Evolutionary conservation across 805 yeast species (phyloP), one percentile per base, ranked within the genome.

Genomic region (Lipomyces spencermartinsiae): DNA sequence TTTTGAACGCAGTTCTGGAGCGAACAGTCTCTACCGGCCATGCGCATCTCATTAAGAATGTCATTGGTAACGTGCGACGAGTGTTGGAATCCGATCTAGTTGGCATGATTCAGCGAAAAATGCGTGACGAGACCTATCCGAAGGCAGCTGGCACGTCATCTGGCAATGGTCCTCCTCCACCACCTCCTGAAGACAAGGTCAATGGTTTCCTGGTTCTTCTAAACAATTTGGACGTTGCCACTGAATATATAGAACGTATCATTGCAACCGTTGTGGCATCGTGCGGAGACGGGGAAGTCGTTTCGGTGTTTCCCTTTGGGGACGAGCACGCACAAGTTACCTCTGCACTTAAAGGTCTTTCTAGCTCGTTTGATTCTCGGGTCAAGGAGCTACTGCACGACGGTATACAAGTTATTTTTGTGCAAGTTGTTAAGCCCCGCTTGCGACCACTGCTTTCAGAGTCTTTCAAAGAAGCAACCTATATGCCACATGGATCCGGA

Each of bases 11-110:
- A 49, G 83, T 90, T 19, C 77, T 93, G 46, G 80, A 87, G 31
- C 89, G 89, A 67, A 82, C 88, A 0, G 81, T 93, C 12, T 89
- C 90, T 58, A 85, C 97, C 0, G 96, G 97, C 0, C 90, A 91
- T 68, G 80, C 80, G 3, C 64, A 82, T 6, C 81, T 88, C 0
- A 85, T 89, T 35, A 85, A 84, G 71, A 82, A 80, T 35, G 85
- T 90, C 74, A 76, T 89, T 14, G 80, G 82, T 7, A 86, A 85
- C 65, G 78, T 88, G n/a, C 83, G 84, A 61, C 82, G 87, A 53
- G 85, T 89, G 1, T 76, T 92, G 43, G 89, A 89, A 64, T 80
- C 82, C 49, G 94, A 90, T 75, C 85, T 89, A 62, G 75, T 90
- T 16, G 86, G 85, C 64, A 87, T 89, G 22, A 69, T 88, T 59